phyloP scores from a whole-genome alignment of 306 rosid species.

The Fragaria nilgerrensis region DNA sequence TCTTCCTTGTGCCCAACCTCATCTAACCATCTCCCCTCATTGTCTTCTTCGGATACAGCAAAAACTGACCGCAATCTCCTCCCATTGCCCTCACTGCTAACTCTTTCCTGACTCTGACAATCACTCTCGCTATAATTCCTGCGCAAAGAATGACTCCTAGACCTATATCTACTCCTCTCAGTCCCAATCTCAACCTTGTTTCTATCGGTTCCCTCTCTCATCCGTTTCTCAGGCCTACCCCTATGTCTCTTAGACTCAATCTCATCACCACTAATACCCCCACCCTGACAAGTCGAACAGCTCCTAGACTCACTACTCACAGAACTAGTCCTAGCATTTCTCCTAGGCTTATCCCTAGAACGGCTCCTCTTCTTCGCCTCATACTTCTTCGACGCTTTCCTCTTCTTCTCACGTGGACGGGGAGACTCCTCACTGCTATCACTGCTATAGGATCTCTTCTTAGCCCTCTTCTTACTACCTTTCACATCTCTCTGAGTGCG shows the following conservation, averaged over 20 bases:
- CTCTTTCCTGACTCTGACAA: slow-evolving; percentile 36
- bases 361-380: slow-evolving; percentile 40
- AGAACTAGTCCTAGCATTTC: slow-evolving; percentile 44
- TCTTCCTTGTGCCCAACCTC: slow-evolving; percentile 55
- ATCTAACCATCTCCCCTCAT: slow-evolving; percentile 34
- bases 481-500: slow-evolving; percentile 43
- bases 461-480: slow-evolving; percentile 48
- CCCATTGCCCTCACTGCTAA: slow-evolving; percentile 30
- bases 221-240: slow-evolving; percentile 48
- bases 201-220: slow-evolving; percentile 33
- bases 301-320: slow-evolving; percentile 41
- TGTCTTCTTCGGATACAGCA: slow-evolving; percentile 37
- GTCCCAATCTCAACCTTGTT: slow-evolving; percentile 38
- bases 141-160: slow-evolving; percentile 53
- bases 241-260: slow-evolving; percentile 31
- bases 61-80: slow-evolving; percentile 69
- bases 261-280: slow-evolving; percentile 38
- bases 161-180: slow-evolving; percentile 47
- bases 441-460: slow-evolving; percentile 37
- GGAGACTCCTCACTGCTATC: slow-evolving; percentile 53
- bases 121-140: slow-evolving; percentile 38
- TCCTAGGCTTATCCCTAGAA: slow-evolving; percentile 56
- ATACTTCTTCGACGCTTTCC: slow-evolving; percentile 46
- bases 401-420: slow-evolving; percentile 43
- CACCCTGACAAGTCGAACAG: slow-evolving; percentile 49